Evolutionary conservation across 2,329 filamentous ascomycete species (phyloP), one percentile per base, ranked within the genome.

Genomic region (Trichoderma hamatum): DNA sequence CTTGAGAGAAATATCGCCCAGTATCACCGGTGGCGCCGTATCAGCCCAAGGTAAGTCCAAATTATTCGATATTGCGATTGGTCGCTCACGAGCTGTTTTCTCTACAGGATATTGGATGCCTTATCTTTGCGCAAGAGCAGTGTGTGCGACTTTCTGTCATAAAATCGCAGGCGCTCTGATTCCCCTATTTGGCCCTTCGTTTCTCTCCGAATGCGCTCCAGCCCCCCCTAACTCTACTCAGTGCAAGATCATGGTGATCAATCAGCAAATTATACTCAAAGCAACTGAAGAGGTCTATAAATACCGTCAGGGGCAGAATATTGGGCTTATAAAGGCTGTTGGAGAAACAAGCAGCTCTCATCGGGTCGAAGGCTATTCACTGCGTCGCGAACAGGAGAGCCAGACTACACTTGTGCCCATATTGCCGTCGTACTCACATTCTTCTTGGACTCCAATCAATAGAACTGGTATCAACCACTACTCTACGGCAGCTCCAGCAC

Each of bases 71-170:
- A 5, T 5, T 16, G 6, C 3, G 14, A 19, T 21, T 30, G 9
- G 24, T 34, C 2, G 63, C 68, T 66, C 19, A 71, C 28, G 2
- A 10, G 3, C 51, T 46, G 10, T 10, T 39, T 70, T 19, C 71
- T 73, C 10, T 13, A 19, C 55, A 97, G 94, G 96, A 39, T 99
- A 98, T 80, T 99, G 96, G 96, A 93, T 98, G 87, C 95, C 95
- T 2, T 98, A 90, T 75, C 82, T 88, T 49, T 96, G 94, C 73
- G 96, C 96, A 58, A 91, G 88, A 79, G 94, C 93, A 13, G 84
- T 99, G 63, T 96, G 94, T 75, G 88, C 92, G 4, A 97, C 92
- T 0, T 98, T 98, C 78, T 98, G 95, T 81, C 89, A 90, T 78
- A 83, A 87, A 43, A 96, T 99, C 71, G 90, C 95, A 16, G 90